A percentile compares a stretch with the other conserved stretches of the same genome.
phyloP scores from a whole-genome alignment of 83 land plant genomes.

The Thuja plicata region DNA sequence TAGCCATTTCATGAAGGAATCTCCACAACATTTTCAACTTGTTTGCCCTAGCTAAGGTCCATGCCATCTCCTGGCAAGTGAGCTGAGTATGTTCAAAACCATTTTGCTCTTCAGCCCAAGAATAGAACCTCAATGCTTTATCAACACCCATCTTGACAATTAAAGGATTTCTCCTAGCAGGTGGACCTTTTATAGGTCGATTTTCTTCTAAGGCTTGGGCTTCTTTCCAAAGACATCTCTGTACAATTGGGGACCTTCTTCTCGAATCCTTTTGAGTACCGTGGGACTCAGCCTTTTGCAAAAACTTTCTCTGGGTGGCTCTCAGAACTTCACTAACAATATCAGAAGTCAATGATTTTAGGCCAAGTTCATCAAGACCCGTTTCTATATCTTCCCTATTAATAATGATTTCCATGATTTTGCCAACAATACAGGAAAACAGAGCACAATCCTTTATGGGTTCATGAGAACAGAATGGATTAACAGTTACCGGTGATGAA shows the following conservation, averaged over 20 bases:
- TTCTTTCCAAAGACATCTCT: conserved; percentile 31
- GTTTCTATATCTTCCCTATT: conserved; percentile 12
- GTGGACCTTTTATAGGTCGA: conserved; percentile 23
- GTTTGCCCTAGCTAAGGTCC: conserved; percentile 46
- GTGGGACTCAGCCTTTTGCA: conserved; percentile 33
- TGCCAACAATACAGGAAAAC: conserved; percentile 16
- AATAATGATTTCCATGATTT: conserved; percentile 13
- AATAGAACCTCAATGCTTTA: conserved; percentile 52
- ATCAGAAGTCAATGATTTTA: conserved; percentile 17
- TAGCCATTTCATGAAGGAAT: conserved; percentile 48
- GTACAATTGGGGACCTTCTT: conserved; percentile 42
- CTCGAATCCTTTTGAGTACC: conserved; percentile 42
- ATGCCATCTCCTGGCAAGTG: conserved; percentile 61
- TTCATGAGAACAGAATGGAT: neutral
- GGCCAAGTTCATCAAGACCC: neutral
- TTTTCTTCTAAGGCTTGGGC: conserved; percentile 9
- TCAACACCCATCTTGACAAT: conserved; percentile 32
- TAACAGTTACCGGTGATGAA: neutral
- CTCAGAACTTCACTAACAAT: conserved; percentile 33
- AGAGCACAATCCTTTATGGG: conserved; percentile 7
- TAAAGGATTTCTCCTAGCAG: conserved; percentile 33
- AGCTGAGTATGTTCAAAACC: conserved; percentile 38
- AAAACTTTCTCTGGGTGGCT: conserved; percentile 34
- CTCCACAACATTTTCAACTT: conserved; percentile 38
- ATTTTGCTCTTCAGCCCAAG: conserved; percentile 45